A percentile compares a stretch with the other conserved stretches of the same genome.
phyloP scores from a whole-genome alignment of 1,284 basidiomycete species.

The Papiliotrema laurentii region DNA sequence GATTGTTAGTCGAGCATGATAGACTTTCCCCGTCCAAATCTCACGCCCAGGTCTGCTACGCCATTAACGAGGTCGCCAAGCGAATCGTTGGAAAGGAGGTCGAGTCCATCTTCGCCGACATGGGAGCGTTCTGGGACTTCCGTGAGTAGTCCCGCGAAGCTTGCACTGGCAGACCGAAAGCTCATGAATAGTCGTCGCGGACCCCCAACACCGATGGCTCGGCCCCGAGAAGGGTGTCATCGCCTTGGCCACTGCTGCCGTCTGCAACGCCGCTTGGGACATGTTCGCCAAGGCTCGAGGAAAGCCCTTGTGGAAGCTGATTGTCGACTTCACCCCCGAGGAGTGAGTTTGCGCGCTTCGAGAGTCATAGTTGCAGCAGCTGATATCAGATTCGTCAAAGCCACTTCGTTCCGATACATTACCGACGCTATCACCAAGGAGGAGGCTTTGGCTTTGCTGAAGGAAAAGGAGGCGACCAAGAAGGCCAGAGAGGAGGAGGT shows the following conservation, averaged over 20 bases:
- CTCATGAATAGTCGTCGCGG: slow-evolving; percentile 58
- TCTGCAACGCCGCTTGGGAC: slow-evolving; percentile 54
- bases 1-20: slow-evolving; percentile 56
- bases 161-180: slow-evolving; percentile 57
- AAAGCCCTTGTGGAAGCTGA: slow-evolving; percentile 57
- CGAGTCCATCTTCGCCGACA: slow-evolving; percentile 76
- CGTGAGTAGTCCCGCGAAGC: slow-evolving; percentile 51
- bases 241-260: slow-evolving; percentile 54
- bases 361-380: background rate
- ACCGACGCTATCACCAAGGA: slow-evolving; percentile 87
- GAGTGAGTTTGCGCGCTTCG: too few species aligned
- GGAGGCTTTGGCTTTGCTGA: slow-evolving; percentile 80
- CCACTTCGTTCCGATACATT: slow-evolving; percentile 85
- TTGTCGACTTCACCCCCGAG: slow-evolving; percentile 59
- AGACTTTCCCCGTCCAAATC: background rate
- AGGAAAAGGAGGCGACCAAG: slow-evolving; percentile 70
- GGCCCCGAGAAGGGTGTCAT: slow-evolving; percentile 55
- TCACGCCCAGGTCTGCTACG: slow-evolving; percentile 61
- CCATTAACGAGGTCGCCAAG: slow-evolving; percentile 71
- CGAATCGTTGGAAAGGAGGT: slow-evolving; percentile 79
- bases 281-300: slow-evolving; percentile 52
- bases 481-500: slow-evolving; percentile 70
- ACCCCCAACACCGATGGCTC: slow-evolving; percentile 83
- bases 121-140: slow-evolving; percentile 60
- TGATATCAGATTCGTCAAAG: slow-evolving; percentile 58